Evolutionary conservation across 73 alveolate genomes (phyloP).

Genomic region (Tetrahymena thermophila): DNA sequence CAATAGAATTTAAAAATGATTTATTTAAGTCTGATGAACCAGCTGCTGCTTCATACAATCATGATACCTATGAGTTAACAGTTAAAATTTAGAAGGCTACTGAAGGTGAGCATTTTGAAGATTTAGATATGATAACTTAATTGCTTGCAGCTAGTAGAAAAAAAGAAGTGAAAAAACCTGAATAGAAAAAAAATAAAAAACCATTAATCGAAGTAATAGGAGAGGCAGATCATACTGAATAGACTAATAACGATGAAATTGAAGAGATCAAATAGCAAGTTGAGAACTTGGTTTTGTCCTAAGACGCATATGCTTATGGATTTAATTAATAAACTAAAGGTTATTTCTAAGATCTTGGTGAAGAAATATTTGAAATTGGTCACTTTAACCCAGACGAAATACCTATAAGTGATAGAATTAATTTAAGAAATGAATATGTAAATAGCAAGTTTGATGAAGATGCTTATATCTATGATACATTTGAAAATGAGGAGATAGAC

Average conservation of each 20-base stretch:
- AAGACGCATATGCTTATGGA: not conserved
- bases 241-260: not conserved
- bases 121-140: not conserved
- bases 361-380: not conserved
- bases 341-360: not conserved
- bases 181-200: not conserved
- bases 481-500: not conserved
- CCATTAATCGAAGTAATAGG: not conserved
- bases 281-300: not conserved
- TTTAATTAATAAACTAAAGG: not conserved
- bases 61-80: not conserved
- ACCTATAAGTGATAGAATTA: not conserved
- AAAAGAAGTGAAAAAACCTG: not conserved
- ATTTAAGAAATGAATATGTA: not conserved
- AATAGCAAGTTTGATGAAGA: not conserved
- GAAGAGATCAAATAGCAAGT: not conserved
- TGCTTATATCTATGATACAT: not conserved
- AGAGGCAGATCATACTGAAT: not conserved
- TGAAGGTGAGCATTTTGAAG: not conserved
- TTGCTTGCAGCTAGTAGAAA: not conserved
- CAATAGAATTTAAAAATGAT: not conserved
- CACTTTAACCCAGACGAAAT: not conserved
- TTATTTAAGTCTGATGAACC: not conserved
- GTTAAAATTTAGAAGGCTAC: not conserved
- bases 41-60: not conserved